Conservation (phyloP, 495 filamentous ascomycete species). For the Penicillium dipodomyicola region DNA sequence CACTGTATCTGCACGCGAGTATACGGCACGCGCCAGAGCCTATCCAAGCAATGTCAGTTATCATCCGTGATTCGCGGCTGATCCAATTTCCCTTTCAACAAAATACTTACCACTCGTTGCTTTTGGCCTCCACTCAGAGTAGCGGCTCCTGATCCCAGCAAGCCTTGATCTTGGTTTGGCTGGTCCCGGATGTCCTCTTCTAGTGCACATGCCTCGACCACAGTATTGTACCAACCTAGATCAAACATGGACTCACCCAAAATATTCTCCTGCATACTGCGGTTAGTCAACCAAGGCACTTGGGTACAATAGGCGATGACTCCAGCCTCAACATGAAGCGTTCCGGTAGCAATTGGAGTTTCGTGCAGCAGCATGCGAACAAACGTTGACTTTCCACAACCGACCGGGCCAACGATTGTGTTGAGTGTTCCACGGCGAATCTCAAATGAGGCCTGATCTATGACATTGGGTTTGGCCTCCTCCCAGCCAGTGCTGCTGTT, state of each 20-base stretch:
- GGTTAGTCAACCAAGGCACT: constrained; percentile 39
- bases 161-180: constrained; percentile 64
- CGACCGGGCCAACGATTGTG: constrained; percentile 24
- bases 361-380: constrained; percentile 28
- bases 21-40: constrained; percentile 36
- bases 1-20: constrained; percentile 39
- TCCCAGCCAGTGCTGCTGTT: too few relatives aligned
- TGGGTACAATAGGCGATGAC: constrained; percentile 38
- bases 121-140: constrained; percentile 83
- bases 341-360: constrained; percentile 5
- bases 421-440: constrained; percentile 8
- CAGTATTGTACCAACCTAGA: constrained; percentile 32
- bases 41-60: too few relatives aligned
- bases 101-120: constrained; percentile 48
- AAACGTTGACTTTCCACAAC: constrained; percentile 34
- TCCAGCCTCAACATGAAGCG: constrained; percentile 1
- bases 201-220: constrained; percentile 32
- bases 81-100: too few relatives aligned
- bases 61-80: too few relatives aligned
- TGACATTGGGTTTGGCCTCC: too few relatives aligned
- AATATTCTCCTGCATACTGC: constrained; percentile 38
- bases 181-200: constrained; percentile 24
- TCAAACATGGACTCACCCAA: constrained; percentile 21
- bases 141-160: constrained; percentile 78
- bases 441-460: too few relatives aligned